These are phyloP conservation scores for Zhuliangozyma blackwelliae DNA, from an alignment of 1,139 yeast genomes.

Conservation along the genomic window DNA sequence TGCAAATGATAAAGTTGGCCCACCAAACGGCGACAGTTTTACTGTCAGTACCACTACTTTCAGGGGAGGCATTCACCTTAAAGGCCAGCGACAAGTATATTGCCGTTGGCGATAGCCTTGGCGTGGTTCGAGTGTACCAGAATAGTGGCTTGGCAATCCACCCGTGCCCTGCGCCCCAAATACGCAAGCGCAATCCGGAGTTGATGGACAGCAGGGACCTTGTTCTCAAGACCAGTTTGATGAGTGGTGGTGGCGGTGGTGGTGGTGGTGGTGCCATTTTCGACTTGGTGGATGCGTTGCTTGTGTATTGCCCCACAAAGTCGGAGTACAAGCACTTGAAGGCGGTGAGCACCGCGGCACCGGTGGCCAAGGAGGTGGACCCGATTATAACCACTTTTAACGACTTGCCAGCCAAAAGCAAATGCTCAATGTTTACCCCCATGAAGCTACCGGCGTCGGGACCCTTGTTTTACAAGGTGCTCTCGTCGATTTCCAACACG, in stretches of 20 bases:
- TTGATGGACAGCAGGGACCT: slow-evolving; percentile 21
- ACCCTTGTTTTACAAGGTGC: slow-evolving; percentile 42
- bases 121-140: slow-evolving; percentile 18
- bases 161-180: not conserved
- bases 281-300: slow-evolving; percentile 49
- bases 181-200: slow-evolving; percentile 18
- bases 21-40: too few relatives aligned
- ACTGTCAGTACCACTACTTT: too few relatives aligned
- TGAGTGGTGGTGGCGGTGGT: slow-evolving; percentile 15
- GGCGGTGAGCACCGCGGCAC: slow-evolving; percentile 14
- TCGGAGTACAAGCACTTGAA: slow-evolving; percentile 30
- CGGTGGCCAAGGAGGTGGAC: slow-evolving; percentile 7
- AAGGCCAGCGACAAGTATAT: slow-evolving; percentile 20
- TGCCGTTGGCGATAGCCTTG: slow-evolving; percentile 21
- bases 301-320: slow-evolving; percentile 45
- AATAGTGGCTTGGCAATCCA: not conserved
- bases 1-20: too few relatives aligned
- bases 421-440: slow-evolving; percentile 29
- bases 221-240: slow-evolving; percentile 31
- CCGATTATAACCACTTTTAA: slow-evolving; percentile 10
- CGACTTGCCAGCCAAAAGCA: not conserved
- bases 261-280: slow-evolving; percentile 29
- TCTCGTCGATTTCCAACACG: slow-evolving; percentile 46
- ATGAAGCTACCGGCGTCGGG: slow-evolving; percentile 44
- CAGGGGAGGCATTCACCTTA: slow-evolving; percentile 10